Evolutionary conservation across 2,329 filamentous ascomycete species (phyloP).

Genomic region (Cladosporium phlei): DNA sequence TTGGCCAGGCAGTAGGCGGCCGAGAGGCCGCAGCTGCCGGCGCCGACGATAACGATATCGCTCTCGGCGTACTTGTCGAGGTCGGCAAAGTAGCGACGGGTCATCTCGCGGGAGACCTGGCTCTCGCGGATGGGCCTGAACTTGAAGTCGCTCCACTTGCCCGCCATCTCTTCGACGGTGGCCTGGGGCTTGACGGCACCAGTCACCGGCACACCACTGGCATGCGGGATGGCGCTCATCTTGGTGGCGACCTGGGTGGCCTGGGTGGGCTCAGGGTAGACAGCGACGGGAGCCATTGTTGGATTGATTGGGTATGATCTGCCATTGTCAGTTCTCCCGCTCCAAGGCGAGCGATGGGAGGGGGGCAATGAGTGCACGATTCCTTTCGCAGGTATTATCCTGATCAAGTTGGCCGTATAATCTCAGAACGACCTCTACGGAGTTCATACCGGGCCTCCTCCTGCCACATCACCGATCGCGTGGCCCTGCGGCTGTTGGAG

Average conservation of each 20-base stretch:
- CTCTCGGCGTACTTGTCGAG: slow-evolving; percentile 85
- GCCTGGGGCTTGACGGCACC: slow-evolving; percentile 42
- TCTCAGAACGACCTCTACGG: slow-evolving; percentile 58
- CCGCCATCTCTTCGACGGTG: slow-evolving; percentile 61
- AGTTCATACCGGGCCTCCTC: slow-evolving; percentile 19
- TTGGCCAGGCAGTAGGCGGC: slow-evolving; percentile 80
- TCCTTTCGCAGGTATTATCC: slow-evolving; percentile 99
- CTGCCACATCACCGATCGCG: slow-evolving; percentile 9
- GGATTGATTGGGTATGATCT: slow-evolving; percentile 36
- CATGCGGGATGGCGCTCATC: slow-evolving; percentile 38
- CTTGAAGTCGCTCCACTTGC: slow-evolving; percentile 75
- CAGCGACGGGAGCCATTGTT: slow-evolving; percentile 75
- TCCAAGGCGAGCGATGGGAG: slow-evolving; percentile 30
- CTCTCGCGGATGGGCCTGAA: slow-evolving; percentile 87
- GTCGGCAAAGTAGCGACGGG: slow-evolving; percentile 85
- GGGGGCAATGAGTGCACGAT: slow-evolving; percentile 67
- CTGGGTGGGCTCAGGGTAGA: slow-evolving; percentile 46
- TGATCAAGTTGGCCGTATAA: slow-evolving; percentile 96
- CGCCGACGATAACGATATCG: slow-evolving; percentile 89
- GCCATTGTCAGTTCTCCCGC: slow-evolving; percentile 34
- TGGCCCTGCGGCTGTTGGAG: background rate
- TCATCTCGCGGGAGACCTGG: slow-evolving; percentile 88
- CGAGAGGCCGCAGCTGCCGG: slow-evolving; percentile 80
- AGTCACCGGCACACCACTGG: slow-evolving; percentile 31
- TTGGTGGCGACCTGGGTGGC: slow-evolving; percentile 47